These are phyloP conservation scores for Nannochloropsis oceanica DNA, from an alignment of 108 stramenopile species.

Conservation along the genomic window DNA sequence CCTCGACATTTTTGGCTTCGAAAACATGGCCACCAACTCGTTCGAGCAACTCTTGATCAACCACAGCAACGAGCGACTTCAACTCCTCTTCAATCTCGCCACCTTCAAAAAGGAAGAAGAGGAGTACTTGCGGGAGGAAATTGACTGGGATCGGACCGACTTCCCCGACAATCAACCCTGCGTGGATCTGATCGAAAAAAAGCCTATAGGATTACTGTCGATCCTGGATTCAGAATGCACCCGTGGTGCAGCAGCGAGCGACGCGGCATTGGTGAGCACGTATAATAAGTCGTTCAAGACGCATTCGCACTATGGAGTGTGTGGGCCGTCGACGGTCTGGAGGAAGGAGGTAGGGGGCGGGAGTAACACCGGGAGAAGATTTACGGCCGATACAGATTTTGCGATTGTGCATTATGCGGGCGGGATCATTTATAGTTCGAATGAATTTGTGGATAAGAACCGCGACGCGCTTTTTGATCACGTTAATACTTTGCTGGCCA, in stretches of 20 bases:
- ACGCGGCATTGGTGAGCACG: constrained; percentile 3
- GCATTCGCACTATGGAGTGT: not conserved
- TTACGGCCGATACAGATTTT: not conserved
- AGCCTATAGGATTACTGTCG: constrained; percentile 36
- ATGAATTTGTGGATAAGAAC: constrained; percentile 51
- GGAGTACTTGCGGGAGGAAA: constrained; percentile 62
- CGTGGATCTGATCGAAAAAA: constrained; percentile 60
- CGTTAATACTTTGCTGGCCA: constrained; percentile 26
- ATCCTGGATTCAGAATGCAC: constrained; percentile 3
- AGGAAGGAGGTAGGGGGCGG: not conserved
- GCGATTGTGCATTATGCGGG: constrained; percentile 53
- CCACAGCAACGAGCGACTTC: constrained; percentile 89
- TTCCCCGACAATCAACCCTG: constrained; percentile 63
- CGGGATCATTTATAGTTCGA: constrained; percentile 44
- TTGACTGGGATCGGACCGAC: constrained; percentile 50
- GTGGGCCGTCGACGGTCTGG: not conserved
- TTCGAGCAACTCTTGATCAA: constrained; percentile 93
- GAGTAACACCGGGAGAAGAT: not conserved
- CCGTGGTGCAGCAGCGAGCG: not conserved
- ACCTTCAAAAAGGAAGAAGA: constrained; percentile 1
- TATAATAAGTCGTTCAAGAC: not conserved
- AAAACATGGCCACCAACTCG: constrained; percentile 61
- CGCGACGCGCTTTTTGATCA: constrained; percentile 34
- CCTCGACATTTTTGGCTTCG: constrained; percentile 94
- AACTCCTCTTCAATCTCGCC: constrained; percentile 46